phyloP scores from a whole-genome alignment of 495 filamentous ascomycete species.

The Lasiosphaeria miniovina region DNA sequence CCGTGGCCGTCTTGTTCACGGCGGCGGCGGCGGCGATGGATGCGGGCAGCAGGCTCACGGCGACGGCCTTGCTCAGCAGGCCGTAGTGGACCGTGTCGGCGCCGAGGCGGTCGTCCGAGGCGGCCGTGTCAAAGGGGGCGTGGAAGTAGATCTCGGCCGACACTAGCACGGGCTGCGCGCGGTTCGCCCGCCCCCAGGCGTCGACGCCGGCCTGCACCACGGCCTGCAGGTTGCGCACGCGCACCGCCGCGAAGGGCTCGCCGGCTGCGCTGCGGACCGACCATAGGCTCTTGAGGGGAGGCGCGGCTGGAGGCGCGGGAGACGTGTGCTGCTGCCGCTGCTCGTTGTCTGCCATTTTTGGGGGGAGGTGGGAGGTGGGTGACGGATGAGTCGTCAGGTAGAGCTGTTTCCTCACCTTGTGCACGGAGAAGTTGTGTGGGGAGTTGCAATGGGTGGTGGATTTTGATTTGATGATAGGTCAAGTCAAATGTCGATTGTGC shows the following conservation, averaged over 20 bases:
- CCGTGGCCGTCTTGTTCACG: conserved; percentile 4
- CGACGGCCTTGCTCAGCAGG: conserved; percentile 52
- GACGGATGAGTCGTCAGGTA: too few species aligned
- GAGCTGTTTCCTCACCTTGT: too few species aligned
- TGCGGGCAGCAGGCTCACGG: conserved; percentile 31
- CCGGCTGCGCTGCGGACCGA: conserved; percentile 31
- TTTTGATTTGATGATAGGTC: too few species aligned
- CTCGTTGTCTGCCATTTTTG: conserved; percentile 7
- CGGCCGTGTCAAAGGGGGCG: conserved; percentile 45
- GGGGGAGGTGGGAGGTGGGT: background rate
- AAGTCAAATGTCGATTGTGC: too few species aligned
- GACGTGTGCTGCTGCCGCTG: background rate
- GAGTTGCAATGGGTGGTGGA: too few species aligned
- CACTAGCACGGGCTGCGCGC: conserved; percentile 52
- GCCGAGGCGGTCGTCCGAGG: conserved; percentile 46
- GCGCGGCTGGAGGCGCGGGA: background rate
- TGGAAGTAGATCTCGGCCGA: conserved; percentile 49
- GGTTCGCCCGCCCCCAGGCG: conserved; percentile 52
- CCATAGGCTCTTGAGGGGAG: conserved; percentile 31
- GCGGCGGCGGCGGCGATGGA: background rate
- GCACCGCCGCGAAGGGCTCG: conserved; percentile 40
- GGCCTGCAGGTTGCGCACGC: conserved; percentile 51
- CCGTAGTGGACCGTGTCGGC: conserved; percentile 61
- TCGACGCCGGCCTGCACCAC: conserved; percentile 44
- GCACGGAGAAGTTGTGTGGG: too few species aligned